Evolutionary conservation across 1,284 basidiomycete genomes (phyloP), one percentile per base, ranked within the genome.

Genomic region (Ganoderma lucidum): DNA sequence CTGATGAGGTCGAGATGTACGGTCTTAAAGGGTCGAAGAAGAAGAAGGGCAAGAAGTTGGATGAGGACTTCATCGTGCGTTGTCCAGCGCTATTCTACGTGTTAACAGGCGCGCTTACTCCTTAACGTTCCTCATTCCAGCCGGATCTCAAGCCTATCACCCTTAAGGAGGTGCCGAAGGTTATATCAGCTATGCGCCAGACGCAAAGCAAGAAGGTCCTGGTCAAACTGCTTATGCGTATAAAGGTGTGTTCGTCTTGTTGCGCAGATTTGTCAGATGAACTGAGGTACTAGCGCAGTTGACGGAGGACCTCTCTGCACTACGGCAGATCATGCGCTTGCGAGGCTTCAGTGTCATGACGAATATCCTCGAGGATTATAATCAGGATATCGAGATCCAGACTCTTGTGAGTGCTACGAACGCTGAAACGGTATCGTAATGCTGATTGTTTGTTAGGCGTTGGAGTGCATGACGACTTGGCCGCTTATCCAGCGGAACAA

Each of bases 341-440:
- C 96, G 98, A 80, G 97, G 96, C 1, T 96, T 98, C 79, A 95
- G 93, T 80, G 83, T 97, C 30, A 96, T 99, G 95, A 92, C 89
- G 61, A 96, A 93, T 78, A 86, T 99, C 58, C 83, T 99, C 41
- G 89, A 93, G 62, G 96, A 99, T 76, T 86, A 96, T 77, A 79
- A 81, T 17, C 85, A 88, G 39, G 95, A 99, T 75, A 74, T 84
- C 32, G 93, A 96, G 51, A 85, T 98, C 41, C 83, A 93, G 42
- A 80, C 87, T 10, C 81, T 93, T 73, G 95, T 93, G 73, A 69
- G 89, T 63, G 14, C 6, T 8, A 2, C 3, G 15, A 15, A 3
- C n/a, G 15, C 14, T 42, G 23, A 15, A 15, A 41, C 23, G 23
- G 12, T 15, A 4, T 28, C n/a, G 23, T 56, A 58, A 68, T 3